Evolutionary conservation across 208 protist genomes (phyloP).

Genomic region (Acanthamoeba castellanii): DNA sequence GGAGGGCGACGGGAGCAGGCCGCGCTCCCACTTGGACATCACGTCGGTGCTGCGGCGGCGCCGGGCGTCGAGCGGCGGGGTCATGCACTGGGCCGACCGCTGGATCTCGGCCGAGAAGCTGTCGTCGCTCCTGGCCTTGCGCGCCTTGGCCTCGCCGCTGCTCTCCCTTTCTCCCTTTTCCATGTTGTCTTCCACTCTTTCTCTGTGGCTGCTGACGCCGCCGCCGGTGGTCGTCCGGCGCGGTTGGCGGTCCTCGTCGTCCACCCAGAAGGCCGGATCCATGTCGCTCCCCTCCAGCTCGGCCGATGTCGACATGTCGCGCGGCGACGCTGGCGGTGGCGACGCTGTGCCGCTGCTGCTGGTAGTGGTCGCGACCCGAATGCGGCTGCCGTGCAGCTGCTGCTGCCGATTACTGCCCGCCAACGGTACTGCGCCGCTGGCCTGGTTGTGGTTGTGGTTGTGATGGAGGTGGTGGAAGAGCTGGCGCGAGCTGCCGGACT

Average conservation of each 20-base stretch:
- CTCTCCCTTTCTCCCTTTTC: no score
- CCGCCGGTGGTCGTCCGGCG: background rate
- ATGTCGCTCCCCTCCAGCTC: background rate
- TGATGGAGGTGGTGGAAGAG: background rate
- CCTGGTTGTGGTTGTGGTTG: no score
- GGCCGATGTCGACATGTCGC: background rate
- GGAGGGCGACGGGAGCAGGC: no score
- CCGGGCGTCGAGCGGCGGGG: background rate
- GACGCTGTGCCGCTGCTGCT: background rate
- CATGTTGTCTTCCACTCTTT: no score
- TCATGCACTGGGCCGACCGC: background rate
- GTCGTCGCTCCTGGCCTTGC: background rate
- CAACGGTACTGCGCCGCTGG: no score
- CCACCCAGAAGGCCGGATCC: no score
- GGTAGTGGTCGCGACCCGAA: background rate
- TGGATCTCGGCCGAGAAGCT: background rate
- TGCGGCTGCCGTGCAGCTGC: background rate
- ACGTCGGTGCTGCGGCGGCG: background rate
- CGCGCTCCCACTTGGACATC: background rate
- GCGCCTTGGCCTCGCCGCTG: background rate
- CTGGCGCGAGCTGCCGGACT: background rate
- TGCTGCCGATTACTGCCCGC: no score
- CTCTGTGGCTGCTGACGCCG: no score
- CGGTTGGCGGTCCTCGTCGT: background rate
- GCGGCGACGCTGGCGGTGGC: background rate